A percentile compares a stretch with the other conserved stretches of the same genome.
Conservation (phyloP, 2,329 filamentous ascomycete species). For the Aspergillus neotritici region DNA sequence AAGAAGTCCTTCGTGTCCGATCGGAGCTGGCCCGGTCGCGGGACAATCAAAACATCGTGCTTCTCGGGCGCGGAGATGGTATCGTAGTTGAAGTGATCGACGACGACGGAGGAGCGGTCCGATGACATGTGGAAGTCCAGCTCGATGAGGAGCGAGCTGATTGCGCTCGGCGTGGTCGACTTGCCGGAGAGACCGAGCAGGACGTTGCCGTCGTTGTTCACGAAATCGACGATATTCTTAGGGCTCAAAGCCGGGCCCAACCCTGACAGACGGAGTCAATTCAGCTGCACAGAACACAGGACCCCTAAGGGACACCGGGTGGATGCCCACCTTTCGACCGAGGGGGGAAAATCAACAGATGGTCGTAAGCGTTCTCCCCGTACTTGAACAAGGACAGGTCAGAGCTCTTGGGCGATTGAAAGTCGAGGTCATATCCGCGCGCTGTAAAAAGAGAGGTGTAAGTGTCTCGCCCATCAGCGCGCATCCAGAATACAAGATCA, state of each 20-base stretch:
- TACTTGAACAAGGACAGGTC: slow-evolving; percentile 73
- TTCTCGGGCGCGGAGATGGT: slow-evolving; percentile 66
- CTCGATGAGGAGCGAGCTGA: slow-evolving; percentile 76
- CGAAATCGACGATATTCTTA: slow-evolving; percentile 78
- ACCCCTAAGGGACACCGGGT: not conserved
- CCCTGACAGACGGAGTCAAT: slow-evolving; percentile 47
- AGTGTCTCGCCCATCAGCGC: slow-evolving; percentile 7
- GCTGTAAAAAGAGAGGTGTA: slow-evolving; percentile 45
- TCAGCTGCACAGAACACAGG: slow-evolving; percentile 5
- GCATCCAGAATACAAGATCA: not conserved
- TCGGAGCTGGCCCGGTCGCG: slow-evolving; percentile 60
- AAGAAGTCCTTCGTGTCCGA: slow-evolving; percentile 74
- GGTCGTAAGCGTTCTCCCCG: slow-evolving; percentile 84
- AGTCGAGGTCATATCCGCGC: slow-evolving; percentile 74
- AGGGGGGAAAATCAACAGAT: slow-evolving; percentile 79
- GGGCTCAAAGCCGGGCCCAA: slow-evolving; percentile 85
- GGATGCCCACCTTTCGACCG: slow-evolving; percentile 71
- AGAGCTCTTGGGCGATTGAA: slow-evolving; percentile 77
- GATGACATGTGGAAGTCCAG: slow-evolving; percentile 82
- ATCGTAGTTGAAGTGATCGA: slow-evolving; percentile 97
- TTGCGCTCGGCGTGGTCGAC: slow-evolving; percentile 61
- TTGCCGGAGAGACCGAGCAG: slow-evolving; percentile 75
- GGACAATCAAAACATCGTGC: slow-evolving; percentile 82
- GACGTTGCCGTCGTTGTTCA: slow-evolving; percentile 88
- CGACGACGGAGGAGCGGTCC: slow-evolving; percentile 76